Conservation (phyloP, 352 stramenopile species). For the Blastocystis sp. region DNA sequence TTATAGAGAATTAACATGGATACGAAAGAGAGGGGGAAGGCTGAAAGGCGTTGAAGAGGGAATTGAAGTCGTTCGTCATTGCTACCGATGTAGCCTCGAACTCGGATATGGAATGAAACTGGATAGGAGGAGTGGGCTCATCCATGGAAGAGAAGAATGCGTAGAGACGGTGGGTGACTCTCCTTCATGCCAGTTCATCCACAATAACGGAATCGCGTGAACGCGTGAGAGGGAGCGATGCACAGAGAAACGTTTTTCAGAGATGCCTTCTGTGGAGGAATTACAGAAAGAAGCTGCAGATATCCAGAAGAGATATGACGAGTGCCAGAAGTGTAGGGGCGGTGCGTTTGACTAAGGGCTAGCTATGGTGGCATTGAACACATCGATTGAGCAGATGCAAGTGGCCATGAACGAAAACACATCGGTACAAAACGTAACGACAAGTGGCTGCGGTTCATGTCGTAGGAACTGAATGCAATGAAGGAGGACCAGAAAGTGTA, state of each 20-base stretch:
- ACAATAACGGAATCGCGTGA: too few species aligned
- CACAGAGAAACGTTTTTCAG: background rate
- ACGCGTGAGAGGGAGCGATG: too few species aligned
- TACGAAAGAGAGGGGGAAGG: background rate
- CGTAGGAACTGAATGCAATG: constrained; percentile 69
- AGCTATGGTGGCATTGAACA: constrained; percentile 43
- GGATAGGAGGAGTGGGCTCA: background rate
- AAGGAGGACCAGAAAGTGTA: constrained; percentile 65
- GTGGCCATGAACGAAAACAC: constrained; percentile 70
- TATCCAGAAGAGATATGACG: constrained; percentile 35
- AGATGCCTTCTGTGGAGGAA: constrained; percentile 50
- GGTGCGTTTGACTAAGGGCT: background rate
- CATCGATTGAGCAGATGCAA: constrained; percentile 57
- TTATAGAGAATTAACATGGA: background rate
- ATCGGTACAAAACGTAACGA: constrained; percentile 68
- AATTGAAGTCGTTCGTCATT: background rate
- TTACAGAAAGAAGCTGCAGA: constrained; percentile 58
- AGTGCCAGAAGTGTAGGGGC: constrained; percentile 20
- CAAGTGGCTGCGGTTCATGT: background rate
- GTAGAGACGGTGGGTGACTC: too few species aligned
- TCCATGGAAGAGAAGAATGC: background rate
- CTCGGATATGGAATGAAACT: background rate
- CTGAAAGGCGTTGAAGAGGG: background rate
- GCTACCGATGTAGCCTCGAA: background rate
- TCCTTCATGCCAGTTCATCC: too few species aligned